Evolutionary conservation across 192 early-diverging fungal genomes (phyloP), one percentile per base, ranked within the genome.

Genomic region (Cladochytrium replicatum): DNA sequence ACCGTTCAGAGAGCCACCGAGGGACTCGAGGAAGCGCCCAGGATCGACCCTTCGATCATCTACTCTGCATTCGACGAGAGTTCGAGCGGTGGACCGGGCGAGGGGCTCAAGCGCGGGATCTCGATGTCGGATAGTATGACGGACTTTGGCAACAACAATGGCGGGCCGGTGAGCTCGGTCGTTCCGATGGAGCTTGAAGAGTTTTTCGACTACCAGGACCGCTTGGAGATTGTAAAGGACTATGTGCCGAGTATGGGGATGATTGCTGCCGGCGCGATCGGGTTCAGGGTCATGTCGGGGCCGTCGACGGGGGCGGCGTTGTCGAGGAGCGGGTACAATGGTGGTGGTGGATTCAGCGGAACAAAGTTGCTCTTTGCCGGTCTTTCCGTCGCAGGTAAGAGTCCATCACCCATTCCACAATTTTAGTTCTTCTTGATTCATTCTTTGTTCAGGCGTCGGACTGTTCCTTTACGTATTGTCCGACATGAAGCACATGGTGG

Each of bases 171-270:
- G 43, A 29, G 15, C 29, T 26, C 52, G 45, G 56, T 50, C 31
- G 52, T 63, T 28, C 59, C 58, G 19, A 32, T 79, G 43, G 61
- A 69, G 43, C 29, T 78, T 3, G 53, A 58, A 2, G 74, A 74
- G 19, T 74, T 77, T 32, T 73, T 79, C 41, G 77, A 79, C 25
- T 38, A 63, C 9, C 22, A 52, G 37, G 77, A 79, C 43, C 66
- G 61, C 46, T 46, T 71, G 25, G 77, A 80, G 38, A 31, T 80
- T 39, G 48, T 58, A 42, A 63, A 62, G 48, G 74, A 69, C 21
- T 80, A 74, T 46, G 46, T 66, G 17, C 77, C 77, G 2, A 57
- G 63, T 43, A 8, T 80, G 17, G 57, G 52, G 7, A 41, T 80
- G 47, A 44, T 68, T 0, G 41, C 50, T 11, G 56, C 32, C 6